A percentile compares a stretch with the other conserved stretches of the same genome.
These are phyloP conservation scores for Malbranchea zuffiana DNA, from an alignment of 2,329 filamentous ascomycete species.

Conservation along the genomic window DNA sequence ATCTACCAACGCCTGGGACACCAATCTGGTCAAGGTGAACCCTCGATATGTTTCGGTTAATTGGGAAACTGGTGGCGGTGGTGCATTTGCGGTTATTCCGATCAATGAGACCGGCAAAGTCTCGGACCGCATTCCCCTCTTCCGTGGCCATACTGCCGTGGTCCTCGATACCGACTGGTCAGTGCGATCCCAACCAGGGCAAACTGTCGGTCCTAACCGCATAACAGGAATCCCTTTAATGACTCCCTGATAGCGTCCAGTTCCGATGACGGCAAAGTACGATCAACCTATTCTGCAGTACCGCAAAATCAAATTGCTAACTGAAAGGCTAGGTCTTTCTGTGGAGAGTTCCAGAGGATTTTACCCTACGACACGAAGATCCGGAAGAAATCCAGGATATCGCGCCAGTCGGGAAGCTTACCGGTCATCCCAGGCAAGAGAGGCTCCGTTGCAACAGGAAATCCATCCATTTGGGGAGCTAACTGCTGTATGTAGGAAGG, in stretches of 20 bases:
- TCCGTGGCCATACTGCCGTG: constrained; percentile 88
- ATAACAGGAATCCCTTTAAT: constrained; percentile 80
- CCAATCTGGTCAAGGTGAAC: constrained; percentile 96
- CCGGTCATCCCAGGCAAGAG: constrained; percentile 70
- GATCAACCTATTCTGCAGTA: constrained; percentile 10
- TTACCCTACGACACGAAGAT: constrained; percentile 60
- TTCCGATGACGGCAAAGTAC: constrained; percentile 83
- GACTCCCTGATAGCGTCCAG: constrained; percentile 85
- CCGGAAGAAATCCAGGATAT: constrained; percentile 76
- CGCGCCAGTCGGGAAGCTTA: constrained; percentile 66
- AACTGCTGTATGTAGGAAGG: constrained; percentile 53
- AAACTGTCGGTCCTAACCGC: constrained; percentile 16
- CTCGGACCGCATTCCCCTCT: constrained; percentile 86
- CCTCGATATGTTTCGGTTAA: constrained; percentile 94
- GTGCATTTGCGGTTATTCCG: constrained; percentile 93
- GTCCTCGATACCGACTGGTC: constrained; percentile 97
- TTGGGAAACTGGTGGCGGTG: constrained; percentile 93
- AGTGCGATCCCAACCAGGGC: constrained; percentile 20
- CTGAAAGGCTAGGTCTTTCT: constrained; percentile 54
- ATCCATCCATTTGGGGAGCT: background rate
- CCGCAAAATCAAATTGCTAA: constrained; percentile 9
- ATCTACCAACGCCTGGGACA: constrained; percentile 98
- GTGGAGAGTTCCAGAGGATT: constrained; percentile 85
- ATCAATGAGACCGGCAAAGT: constrained; percentile 79
- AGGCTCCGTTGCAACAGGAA: background rate